phyloP scores from a whole-genome alignment of 163 green algal genomes.

The Botryococcus braunii region DNA sequence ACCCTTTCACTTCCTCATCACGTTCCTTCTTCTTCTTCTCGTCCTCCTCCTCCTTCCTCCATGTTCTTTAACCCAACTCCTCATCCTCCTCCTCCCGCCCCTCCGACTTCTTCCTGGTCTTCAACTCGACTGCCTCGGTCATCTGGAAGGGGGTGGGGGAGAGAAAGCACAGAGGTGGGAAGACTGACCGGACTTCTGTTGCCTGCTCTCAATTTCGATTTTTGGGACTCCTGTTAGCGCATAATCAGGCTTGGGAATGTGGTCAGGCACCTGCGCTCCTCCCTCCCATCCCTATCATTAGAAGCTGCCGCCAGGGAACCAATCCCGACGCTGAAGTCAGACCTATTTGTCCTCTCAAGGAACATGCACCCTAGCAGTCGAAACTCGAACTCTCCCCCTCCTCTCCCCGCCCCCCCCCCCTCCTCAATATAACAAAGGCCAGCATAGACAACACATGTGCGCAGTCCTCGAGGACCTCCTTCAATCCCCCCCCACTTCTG shows the following conservation, averaged over 20 bases:
- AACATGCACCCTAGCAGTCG: neutral
- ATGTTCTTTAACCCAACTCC: too few species aligned
- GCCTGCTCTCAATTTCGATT: conserved; percentile 55
- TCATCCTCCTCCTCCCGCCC: neutral
- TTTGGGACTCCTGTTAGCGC: conserved; percentile 44
- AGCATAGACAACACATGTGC: too few species aligned
- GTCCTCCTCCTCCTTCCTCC: too few species aligned
- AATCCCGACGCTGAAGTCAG: neutral
- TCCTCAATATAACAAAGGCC: too few species aligned
- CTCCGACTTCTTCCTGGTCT: neutral
- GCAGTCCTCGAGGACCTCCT: too few species aligned
- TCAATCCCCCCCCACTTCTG: too few species aligned
- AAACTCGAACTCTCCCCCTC: too few species aligned
- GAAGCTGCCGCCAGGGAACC: too few species aligned
- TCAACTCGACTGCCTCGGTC: neutral
- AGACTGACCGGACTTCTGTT: conserved; percentile 37
- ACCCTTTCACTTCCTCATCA: too few species aligned
- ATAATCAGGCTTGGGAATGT: conserved; percentile 69
- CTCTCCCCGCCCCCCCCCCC: too few species aligned
- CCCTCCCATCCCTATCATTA: too few species aligned
- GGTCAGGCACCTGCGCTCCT: conserved; percentile 56
- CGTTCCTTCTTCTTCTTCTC: too few species aligned
- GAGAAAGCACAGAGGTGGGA: neutral
- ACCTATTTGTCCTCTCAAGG: neutral
- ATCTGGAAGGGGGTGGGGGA: neutral